Evolutionary conservation across 768 basidiomycete genomes (phyloP), one percentile per base, ranked within the genome.

Genomic region (Tubosaeta sp.): DNA sequence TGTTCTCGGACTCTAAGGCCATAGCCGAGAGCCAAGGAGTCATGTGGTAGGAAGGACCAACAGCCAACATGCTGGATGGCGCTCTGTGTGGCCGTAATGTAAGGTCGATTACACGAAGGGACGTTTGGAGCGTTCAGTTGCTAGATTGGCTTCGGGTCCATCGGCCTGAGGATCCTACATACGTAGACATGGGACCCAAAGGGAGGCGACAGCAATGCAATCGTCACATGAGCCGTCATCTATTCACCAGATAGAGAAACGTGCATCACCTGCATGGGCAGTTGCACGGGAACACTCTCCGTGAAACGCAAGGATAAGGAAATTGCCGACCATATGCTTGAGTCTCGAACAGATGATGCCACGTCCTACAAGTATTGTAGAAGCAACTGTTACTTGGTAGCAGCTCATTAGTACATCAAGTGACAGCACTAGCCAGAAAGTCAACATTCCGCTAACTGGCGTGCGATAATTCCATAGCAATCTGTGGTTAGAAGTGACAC

Each of bases 291-390:
- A 43, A 27, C 26, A 43, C 41, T 39, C 6, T 26, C 38, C 19
- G 43, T 12, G 42, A 35, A 51, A 27, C 22, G n/a, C 19, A 48
- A 52, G 22, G 45, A 53, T 55, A 53, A 26, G 54, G 51, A 54
- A 52, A 13, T 16, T 37, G 32, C 33, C 14, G 13, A 29, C 19
- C 16, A 35, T 22, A 12, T 33, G 14, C 33, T 9, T 22, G 19
- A 46, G 25, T 12, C 5, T 26, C 41, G 14, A 32, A 31, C 34
- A 19, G 37, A 9, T n/a, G 39, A 17, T 55, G 47, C 53, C 49
- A 55, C 43, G 46, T 53, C 35, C 25, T 46, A 17, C 19, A 42
- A 29, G 7, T 13, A 34, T n/a, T n/a, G n/a, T n/a, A n/a, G n/a
- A n/a, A n/a, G n/a, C n/a, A n/a, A n/a, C n/a, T n/a, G n/a, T n/a